These are phyloP conservation scores for Rhodomyrtus psidioides DNA, from an alignment of 441 rosid genomes.

Conservation along the genomic window DNA sequence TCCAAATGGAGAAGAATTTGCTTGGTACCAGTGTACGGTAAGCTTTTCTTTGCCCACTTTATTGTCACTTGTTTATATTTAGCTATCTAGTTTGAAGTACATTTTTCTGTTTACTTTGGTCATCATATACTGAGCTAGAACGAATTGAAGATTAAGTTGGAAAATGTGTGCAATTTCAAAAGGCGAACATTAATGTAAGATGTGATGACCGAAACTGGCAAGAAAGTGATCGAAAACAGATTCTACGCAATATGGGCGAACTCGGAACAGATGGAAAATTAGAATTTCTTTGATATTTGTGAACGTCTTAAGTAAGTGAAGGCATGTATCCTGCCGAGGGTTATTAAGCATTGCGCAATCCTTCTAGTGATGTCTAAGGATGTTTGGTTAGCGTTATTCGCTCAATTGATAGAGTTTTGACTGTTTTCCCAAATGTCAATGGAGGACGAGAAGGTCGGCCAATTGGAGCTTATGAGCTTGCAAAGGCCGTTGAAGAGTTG, in stretches of 20 bases:
- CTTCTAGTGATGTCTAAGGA: not conserved
- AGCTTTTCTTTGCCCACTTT: constrained; percentile 9
- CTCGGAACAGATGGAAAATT: not conserved
- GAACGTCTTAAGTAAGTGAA: not conserved
- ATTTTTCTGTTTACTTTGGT: not conserved
- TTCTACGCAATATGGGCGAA: not conserved
- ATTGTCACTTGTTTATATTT: not conserved
- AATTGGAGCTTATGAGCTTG: constrained; percentile 95
- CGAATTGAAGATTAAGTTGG: not conserved
- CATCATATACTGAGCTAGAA: not conserved
- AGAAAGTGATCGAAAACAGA: not conserved
- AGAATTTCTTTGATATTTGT: not conserved
- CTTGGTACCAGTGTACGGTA: constrained; percentile 99
- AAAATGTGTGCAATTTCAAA: not conserved
- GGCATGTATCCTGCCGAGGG: not conserved
- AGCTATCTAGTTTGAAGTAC: not conserved
- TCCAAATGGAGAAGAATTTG: constrained; percentile 88
- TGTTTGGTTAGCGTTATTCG: not conserved
- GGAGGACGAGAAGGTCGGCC: constrained; percentile 99
- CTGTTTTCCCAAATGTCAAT: constrained; percentile 43
- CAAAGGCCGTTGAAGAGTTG: constrained; percentile 86
- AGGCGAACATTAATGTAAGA: not conserved
- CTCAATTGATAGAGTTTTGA: not conserved
- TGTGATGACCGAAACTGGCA: not conserved
- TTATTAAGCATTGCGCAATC: not conserved